These are phyloP conservation scores for Botrytis elliptica DNA, from an alignment of 2,329 filamentous ascomycete genomes.

Conservation along the genomic window DNA sequence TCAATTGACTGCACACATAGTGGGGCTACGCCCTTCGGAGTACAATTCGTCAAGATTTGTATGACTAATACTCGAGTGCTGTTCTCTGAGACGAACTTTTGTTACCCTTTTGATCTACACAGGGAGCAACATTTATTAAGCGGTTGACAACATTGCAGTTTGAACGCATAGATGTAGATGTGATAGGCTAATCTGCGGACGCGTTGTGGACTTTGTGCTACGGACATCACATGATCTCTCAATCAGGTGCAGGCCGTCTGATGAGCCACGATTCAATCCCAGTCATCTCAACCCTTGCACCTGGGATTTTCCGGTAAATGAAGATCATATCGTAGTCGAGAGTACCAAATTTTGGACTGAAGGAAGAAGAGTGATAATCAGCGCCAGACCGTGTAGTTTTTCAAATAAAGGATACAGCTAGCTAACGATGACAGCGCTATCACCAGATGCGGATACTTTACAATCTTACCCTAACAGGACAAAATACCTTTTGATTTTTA, in stretches of 20 bases:
- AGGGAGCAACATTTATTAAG: too few relatives aligned
- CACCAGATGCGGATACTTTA: not conserved
- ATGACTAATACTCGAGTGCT: not conserved
- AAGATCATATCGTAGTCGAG: not conserved
- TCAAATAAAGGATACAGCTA: not conserved
- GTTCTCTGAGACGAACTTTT: not conserved
- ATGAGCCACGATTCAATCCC: not conserved
- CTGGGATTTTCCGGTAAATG: not conserved
- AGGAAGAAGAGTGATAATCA: not conserved
- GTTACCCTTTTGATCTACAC: not conserved
- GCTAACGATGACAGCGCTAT: not conserved
- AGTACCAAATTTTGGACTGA: not conserved
- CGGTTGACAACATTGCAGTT: not conserved
- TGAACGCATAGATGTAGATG: not conserved
- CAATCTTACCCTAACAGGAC: too few relatives aligned
- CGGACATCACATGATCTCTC: not conserved
- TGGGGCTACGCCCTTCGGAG: not conserved
- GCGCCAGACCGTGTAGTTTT: not conserved
- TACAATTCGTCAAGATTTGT: not conserved
- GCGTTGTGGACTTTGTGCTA: not conserved
- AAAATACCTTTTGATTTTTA: fast-evolving
- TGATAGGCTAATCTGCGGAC: not conserved
- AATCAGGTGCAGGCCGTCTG: not conserved
- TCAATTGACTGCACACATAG: not conserved
- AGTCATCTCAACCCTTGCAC: not conserved